These are phyloP conservation scores for Fagopyrum tataricum DNA, from an alignment of 148 eudicot species.

Conservation along the genomic window DNA sequence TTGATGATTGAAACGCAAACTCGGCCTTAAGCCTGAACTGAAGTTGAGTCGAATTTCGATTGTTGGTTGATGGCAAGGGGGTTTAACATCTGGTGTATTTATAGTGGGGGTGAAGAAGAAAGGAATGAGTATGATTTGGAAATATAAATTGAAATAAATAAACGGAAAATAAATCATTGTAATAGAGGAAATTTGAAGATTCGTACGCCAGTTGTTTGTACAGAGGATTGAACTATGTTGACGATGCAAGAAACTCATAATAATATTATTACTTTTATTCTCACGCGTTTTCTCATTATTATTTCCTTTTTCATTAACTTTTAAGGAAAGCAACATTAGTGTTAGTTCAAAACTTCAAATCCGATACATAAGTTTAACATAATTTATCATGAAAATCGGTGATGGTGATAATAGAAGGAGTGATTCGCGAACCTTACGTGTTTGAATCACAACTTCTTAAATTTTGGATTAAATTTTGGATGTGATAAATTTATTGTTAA, in stretches of 20 bases:
- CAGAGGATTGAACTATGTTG: not conserved
- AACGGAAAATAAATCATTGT: not conserved
- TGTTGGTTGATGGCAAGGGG: conserved; percentile 1
- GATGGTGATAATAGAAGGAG: too few species aligned
- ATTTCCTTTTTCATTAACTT: not conserved
- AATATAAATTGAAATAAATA: not conserved
- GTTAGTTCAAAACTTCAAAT: too few species aligned
- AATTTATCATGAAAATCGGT: too few species aligned
- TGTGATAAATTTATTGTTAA: too few species aligned
- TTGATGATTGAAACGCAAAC: not conserved
- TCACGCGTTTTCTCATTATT: conserved; percentile 1
- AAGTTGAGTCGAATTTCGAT: not conserved
- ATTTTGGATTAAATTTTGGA: too few species aligned
- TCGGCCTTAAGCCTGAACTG: not conserved
- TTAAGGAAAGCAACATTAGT: too few species aligned
- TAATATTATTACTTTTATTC: not conserved
- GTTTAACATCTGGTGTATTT: not conserved
- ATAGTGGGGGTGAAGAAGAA: not conserved
- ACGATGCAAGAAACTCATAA: not conserved
- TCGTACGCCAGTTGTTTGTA: conserved; percentile 9
- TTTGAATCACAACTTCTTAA: too few species aligned
- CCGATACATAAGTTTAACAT: too few species aligned
- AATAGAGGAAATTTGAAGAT: conserved; percentile 6
- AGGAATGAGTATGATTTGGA: not conserved
- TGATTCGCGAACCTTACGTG: too few species aligned